These are phyloP conservation scores for Lavandula angustifolia DNA, from an alignment of 257 asterid genomes.

Conservation along the genomic window DNA sequence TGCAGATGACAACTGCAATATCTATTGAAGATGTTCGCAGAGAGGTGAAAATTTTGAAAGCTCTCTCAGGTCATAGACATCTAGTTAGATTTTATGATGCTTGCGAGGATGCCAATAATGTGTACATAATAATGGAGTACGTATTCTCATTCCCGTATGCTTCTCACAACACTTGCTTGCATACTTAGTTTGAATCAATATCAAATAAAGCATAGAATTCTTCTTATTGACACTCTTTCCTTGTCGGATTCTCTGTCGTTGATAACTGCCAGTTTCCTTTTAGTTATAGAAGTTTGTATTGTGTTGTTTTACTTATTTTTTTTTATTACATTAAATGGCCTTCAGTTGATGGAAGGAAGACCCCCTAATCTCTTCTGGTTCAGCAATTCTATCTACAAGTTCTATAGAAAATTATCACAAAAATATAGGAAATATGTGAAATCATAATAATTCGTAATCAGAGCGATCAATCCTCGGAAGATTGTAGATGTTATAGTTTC, in stretches of 20 bases:
- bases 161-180: slow-evolving; percentile 25
- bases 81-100: slow-evolving; percentile 89
- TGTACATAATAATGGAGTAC: slow-evolving; percentile 92
- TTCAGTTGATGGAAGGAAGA: no score
- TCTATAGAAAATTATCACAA: no score
- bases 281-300: background rate
- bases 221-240: background rate
- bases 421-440: no score
- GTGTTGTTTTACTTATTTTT: no score
- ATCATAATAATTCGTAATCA: no score
- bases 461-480: no score
- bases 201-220: background rate
- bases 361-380: no score
- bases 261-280: background rate
- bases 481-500: no score
- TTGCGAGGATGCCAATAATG: slow-evolving; percentile 88
- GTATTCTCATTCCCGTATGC: slow-evolving; percentile 43
- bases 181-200: slow-evolving; percentile 10
- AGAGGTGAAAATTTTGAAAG: slow-evolving; percentile 93
- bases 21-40: slow-evolving; percentile 95
- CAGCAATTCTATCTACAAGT: no score
- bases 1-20: slow-evolving; percentile 94
- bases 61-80: slow-evolving; percentile 90
- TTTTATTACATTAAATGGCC: no score
- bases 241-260: slow-evolving; percentile 7